Percentiles rank a stretch among this genome's conserved stretches.
These are phyloP conservation scores for Berberis vulgaris DNA, from an alignment of 164 flowering plant genomes.

Conservation along the genomic window DNA sequence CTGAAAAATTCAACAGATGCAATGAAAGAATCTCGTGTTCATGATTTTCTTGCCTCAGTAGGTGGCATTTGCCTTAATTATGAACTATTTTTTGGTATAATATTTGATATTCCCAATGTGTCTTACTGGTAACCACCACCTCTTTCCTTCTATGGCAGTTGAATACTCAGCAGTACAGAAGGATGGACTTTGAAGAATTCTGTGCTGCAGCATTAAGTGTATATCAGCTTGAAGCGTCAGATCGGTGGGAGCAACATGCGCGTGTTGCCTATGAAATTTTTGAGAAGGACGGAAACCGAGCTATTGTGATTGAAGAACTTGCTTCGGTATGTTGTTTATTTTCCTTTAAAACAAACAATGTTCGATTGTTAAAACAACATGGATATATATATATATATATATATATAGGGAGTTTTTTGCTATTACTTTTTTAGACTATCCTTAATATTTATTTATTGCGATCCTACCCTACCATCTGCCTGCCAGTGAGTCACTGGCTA, in stretches of 20 bases:
- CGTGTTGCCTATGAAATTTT: constrained; percentile 76
- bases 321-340: constrained; percentile 53
- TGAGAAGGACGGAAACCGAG: constrained; percentile 92
- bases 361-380: no score
- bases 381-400: no score
- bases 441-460: no score
- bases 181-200: constrained; percentile 87
- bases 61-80: not conserved
- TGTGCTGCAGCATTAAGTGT: constrained; percentile 82
- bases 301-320: constrained; percentile 87
- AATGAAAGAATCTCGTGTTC: constrained; percentile 79
- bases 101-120: not conserved
- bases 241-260: constrained; percentile 93
- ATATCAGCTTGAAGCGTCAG: constrained; percentile 81
- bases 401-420: no score
- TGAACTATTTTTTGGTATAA: not conserved
- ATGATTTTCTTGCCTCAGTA: constrained; percentile 67
- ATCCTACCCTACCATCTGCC: no score
- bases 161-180: constrained; percentile 64
- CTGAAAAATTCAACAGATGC: constrained; percentile 63
- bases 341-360: no score
- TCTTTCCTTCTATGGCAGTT: constrained; percentile 35
- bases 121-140: not conserved
- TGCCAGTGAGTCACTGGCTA: no score
- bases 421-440: no score